Evolutionary conservation across 164 flowering plant genomes (phyloP).

Genomic region (Magnolia officinalis): DNA sequence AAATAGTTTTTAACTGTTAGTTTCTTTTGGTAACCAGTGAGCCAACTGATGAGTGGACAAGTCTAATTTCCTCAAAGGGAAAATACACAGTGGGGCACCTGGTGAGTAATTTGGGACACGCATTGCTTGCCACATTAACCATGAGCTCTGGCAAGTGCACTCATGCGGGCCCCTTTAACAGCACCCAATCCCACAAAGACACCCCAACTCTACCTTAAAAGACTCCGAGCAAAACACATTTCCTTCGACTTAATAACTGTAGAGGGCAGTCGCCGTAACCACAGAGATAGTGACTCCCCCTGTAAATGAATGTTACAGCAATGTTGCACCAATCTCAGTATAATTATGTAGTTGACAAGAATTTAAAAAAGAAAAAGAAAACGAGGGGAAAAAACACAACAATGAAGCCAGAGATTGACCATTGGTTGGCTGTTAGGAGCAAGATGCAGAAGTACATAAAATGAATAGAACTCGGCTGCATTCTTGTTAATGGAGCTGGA

Average conservation of each 20-base stretch:
- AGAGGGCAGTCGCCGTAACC: constrained; percentile 55
- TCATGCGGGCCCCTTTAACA: too few species aligned
- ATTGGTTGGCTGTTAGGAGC: constrained; percentile 43
- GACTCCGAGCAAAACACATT: constrained; percentile 60
- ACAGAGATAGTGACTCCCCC: constrained; percentile 74
- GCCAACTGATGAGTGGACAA: neutral
- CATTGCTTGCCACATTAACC: neutral
- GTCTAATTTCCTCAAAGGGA: neutral
- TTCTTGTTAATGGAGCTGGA: constrained; percentile 30
- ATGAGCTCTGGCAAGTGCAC: neutral
- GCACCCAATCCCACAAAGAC: neutral
- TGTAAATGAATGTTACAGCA: constrained; percentile 16
- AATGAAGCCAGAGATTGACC: constrained; percentile 30
- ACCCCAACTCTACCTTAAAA: constrained; percentile 48
- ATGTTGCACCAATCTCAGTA: neutral
- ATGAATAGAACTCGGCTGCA: constrained; percentile 75
- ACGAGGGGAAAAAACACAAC: neutral
- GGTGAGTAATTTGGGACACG: neutral
- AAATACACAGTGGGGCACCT: neutral
- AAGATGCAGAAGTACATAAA: constrained; percentile 80
- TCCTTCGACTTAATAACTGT: constrained; percentile 57
- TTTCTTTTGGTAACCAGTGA: neutral
- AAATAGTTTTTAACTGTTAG: too few species aligned
- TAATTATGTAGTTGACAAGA: neutral
- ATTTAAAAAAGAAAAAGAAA: neutral